A percentile compares a stretch with the other conserved stretches of the same genome.
These are phyloP conservation scores for Leishmania mexicana DNA, from an alignment of 208 protist genomes.

Conservation along the genomic window DNA sequence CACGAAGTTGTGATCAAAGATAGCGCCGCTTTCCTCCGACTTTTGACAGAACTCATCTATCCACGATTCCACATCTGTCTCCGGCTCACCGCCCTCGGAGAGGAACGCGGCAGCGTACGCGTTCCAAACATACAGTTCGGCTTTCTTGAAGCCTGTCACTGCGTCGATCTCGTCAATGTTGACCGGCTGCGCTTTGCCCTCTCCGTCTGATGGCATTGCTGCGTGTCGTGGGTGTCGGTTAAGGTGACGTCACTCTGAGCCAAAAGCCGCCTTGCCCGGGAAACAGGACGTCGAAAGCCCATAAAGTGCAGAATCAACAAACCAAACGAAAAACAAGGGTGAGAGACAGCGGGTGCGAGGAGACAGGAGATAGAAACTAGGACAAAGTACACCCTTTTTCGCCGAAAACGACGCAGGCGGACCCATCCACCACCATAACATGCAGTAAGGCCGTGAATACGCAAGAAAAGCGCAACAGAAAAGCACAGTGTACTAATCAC, in stretches of 20 bases:
- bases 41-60: conserved; percentile 77
- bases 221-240: not conserved
- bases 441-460: not conserved
- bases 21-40: conserved; percentile 55
- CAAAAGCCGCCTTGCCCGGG: not conserved
- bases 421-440: not conserved
- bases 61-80: conserved; percentile 78
- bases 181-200: conserved; percentile 24
- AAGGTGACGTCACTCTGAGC: not conserved
- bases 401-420: no score
- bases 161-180: conserved; percentile 87
- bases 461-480: not conserved
- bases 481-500: not conserved
- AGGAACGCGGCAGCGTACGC: conserved; percentile 70
- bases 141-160: conserved; percentile 78
- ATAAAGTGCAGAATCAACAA: not conserved
- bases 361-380: not conserved
- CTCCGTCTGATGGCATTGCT: conserved; percentile 13
- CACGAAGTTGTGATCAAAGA: conserved; percentile 76
- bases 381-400: not conserved
- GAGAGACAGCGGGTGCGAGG: not conserved
- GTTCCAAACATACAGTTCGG: conserved; percentile 81
- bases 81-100: conserved; percentile 57
- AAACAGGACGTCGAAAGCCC: not conserved
- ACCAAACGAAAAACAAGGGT: not conserved